These are phyloP conservation scores for Schizosaccharomyces octosporus DNA, from an alignment of 805 yeast species.

Conservation along the genomic window DNA sequence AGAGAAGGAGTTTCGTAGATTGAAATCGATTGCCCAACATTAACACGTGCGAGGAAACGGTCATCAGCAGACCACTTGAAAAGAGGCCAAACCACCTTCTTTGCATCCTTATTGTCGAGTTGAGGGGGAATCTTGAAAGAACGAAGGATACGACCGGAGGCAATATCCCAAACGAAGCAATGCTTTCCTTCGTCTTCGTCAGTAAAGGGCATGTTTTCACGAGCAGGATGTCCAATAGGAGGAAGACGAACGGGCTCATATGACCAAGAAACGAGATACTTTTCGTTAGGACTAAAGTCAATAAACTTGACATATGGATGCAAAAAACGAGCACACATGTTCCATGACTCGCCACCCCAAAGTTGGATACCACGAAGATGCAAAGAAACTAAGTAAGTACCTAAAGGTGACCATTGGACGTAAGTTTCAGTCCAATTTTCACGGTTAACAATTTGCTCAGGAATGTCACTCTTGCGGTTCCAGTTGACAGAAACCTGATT, in stretches of 20 bases:
- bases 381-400: slow-evolving; percentile 63
- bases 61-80: slow-evolving; percentile 89
- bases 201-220: slow-evolving; percentile 55
- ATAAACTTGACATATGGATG: slow-evolving; percentile 77
- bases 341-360: slow-evolving; percentile 79
- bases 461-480: slow-evolving; percentile 48
- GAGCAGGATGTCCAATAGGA: slow-evolving; percentile 36
- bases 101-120: slow-evolving; percentile 24
- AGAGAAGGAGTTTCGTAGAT: slow-evolving; percentile 63
- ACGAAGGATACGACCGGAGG: slow-evolving; percentile 59
- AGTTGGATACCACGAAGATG: slow-evolving; percentile 88
- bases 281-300: slow-evolving; percentile 83
- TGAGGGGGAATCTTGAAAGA: slow-evolving; percentile 26
- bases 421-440: slow-evolving; percentile 66
- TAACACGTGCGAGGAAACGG: slow-evolving; percentile 80
- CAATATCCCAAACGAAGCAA: slow-evolving; percentile 76
- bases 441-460: slow-evolving; percentile 57
- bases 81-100: slow-evolving; percentile 75
- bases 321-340: slow-evolving; percentile 46
- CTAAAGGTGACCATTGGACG: slow-evolving; percentile 79
- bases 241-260: slow-evolving; percentile 59
- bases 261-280: slow-evolving; percentile 70
- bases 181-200: slow-evolving; percentile 80
- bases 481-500: slow-evolving; percentile 69
- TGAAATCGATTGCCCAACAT: slow-evolving; percentile 67